Conservation (phyloP, 371 early-diverging fungal species). For the Choanephora cucurbitarum region DNA sequence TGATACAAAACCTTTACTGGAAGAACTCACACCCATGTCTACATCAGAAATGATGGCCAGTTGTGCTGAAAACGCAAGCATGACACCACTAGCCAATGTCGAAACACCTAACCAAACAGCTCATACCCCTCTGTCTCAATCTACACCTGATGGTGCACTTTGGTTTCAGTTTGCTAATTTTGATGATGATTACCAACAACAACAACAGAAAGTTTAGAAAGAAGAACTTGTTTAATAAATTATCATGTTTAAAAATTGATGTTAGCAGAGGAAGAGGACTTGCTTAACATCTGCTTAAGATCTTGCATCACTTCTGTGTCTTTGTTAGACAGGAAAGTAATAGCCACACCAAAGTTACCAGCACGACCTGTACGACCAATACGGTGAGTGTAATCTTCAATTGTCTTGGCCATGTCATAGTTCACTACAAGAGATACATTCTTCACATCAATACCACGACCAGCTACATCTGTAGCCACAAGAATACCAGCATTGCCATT, state of each 20-base stretch:
- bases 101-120: conserved; percentile 6
- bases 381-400: conserved; percentile 97
- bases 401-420: conserved; percentile 96
- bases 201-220: no score
- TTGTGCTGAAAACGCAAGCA: no score
- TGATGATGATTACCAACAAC: conserved; percentile 36
- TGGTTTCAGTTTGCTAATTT: conserved; percentile 51
- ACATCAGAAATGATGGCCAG: no score
- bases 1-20: conserved; percentile 14
- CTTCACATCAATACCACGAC: conserved; percentile 98
- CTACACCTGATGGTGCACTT: conserved; percentile 16
- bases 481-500: conserved; percentile 74
- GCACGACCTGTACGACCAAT: conserved; percentile 98
- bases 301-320: conserved; percentile 91
- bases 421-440: conserved; percentile 97
- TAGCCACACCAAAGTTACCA: conserved; percentile 91
- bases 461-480: conserved; percentile 98
- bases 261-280: conserved; percentile 40
- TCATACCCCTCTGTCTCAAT: no score
- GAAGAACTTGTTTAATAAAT: no score
- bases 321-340: conserved; percentile 85
- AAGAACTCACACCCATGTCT: conserved; percentile 8
- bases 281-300: conserved; percentile 83
- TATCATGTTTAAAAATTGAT: background rate
- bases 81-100: background rate